These are phyloP conservation scores for Gnaphalium uliginosum DNA, from an alignment of 129 eudicot genomes.

Conservation along the genomic window DNA sequence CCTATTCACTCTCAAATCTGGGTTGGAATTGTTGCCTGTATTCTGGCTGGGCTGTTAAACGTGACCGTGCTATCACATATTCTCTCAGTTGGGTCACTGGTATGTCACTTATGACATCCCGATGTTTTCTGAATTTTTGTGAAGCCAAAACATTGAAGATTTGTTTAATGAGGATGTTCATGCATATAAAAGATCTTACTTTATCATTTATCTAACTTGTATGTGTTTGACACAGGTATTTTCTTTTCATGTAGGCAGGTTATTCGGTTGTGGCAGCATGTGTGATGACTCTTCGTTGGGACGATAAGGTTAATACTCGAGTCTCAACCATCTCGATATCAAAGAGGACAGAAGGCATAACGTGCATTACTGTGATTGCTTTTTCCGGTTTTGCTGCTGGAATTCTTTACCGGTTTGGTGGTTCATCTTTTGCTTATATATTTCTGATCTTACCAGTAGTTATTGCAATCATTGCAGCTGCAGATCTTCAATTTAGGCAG, in stretches of 20 bases:
- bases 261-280: slow-evolving; percentile 99
- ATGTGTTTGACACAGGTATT: background rate
- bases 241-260: slow-evolving; percentile 68
- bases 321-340: slow-evolving; percentile 43
- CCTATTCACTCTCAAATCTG: slow-evolving; percentile 94
- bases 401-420: slow-evolving; percentile 64
- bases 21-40: slow-evolving; percentile 88
- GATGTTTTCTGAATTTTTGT: background rate
- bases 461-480: slow-evolving; percentile 59
- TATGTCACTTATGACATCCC: slow-evolving; percentile 28
- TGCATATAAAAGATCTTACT: background rate
- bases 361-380: slow-evolving; percentile 59
- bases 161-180: background rate
- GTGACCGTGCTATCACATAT: slow-evolving; percentile 87
- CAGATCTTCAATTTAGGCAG: slow-evolving; percentile 73
- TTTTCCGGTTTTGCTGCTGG: slow-evolving; percentile 83
- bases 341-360: slow-evolving; percentile 65
- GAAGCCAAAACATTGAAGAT: background rate
- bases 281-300: slow-evolving; percentile 80
- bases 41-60: slow-evolving; percentile 79
- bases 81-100: slow-evolving; percentile 96
- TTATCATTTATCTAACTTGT: background rate
- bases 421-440: slow-evolving; percentile 42
- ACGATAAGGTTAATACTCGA: slow-evolving; percentile 48
- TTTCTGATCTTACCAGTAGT: slow-evolving; percentile 53